Evolutionary conservation across 2,329 filamentous ascomycete genomes (phyloP), one percentile per base, ranked within the genome.

Genomic region (Akanthomyces muscarius): DNA sequence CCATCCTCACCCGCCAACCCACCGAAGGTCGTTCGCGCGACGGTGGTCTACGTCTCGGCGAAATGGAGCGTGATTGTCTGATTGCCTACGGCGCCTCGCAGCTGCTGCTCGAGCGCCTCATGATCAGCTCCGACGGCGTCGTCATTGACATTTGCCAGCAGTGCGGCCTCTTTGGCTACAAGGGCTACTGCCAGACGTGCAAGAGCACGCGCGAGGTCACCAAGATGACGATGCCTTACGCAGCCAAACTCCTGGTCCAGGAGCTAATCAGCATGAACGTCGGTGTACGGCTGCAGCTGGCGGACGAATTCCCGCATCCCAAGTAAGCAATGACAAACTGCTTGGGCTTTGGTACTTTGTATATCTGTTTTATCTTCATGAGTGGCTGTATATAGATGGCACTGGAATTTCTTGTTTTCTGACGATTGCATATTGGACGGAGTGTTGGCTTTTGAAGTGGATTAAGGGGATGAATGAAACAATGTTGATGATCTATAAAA

Each of bases 181-280:
- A 91, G 72, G 92, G 92, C 33, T 98, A 92, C 86, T 99, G 95
- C 74, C 91, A 96, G 77, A 92, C 90, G 5, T 99, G 95, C 77
- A 88, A 91, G 79, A 92, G 87, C 69, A 93, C 90, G 45, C 85
- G 89, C 63, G 87, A 89, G 36, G 91, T 99, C 30, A 89, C 92
- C 18, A 89, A 90, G 76, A 97, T 99, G 89, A 94, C 89, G 41
- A 96, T 99, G 84, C 95, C 95, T 41, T 99, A 99, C 76, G 95
- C 95, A 21, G 95, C 95, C 0, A 98, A 99, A 83, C 78, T 99
- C 72, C 80, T 99, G 62, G 91, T 98, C 55, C 95, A 99, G 80
- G 95, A 99, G 78, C 77, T 99, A 71, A 89, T 96, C 72, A 96
- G 92, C 75, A 99, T 99, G 95, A 99, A 99, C 75, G 92, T 99